These are phyloP conservation scores for Raphidocelis subcapitata DNA, from an alignment of 139 green algal species.

Conservation along the genomic window DNA sequence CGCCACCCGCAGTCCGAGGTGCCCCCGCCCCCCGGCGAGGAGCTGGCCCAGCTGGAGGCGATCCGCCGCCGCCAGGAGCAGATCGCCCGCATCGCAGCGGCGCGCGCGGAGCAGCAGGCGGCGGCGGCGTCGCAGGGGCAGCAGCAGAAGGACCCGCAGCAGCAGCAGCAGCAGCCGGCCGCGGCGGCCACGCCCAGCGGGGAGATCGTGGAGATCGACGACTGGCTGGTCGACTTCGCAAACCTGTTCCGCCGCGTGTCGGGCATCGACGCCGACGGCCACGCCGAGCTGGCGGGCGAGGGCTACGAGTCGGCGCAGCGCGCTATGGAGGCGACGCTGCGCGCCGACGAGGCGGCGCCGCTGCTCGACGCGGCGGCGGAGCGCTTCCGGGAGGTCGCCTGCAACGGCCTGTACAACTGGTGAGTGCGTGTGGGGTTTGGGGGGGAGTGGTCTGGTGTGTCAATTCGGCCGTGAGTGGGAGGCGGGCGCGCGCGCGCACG, in stretches of 20 bases:
- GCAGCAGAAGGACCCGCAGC: background rate
- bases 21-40: slow-evolving; percentile 55
- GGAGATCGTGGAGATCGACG: slow-evolving; percentile 69
- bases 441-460: too few species aligned
- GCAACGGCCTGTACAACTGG: slow-evolving; percentile 6
- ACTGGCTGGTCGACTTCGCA: slow-evolving; percentile 92
- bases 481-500: too few species aligned
- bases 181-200: slow-evolving; percentile 6
- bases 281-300: too few species aligned
- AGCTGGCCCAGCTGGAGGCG: slow-evolving; percentile 45
- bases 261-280: slow-evolving; percentile 36
- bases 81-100: slow-evolving; percentile 7
- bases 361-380: slow-evolving; percentile 81
- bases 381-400: slow-evolving; percentile 75
- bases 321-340: slow-evolving; percentile 62
- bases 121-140: background rate
- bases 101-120: slow-evolving; percentile 4
- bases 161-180: slow-evolving; percentile 11
- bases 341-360: slow-evolving; percentile 50
- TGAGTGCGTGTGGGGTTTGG: too few species aligned
- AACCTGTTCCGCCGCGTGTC: slow-evolving; percentile 67
- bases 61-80: slow-evolving; percentile 28
- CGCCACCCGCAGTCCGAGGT: slow-evolving; percentile 45
- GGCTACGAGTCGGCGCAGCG: slow-evolving; percentile 30
- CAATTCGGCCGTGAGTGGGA: too few species aligned